Conservation (phyloP, 148 eudicot genomes). For the Chenopodium formosanum region DNA sequence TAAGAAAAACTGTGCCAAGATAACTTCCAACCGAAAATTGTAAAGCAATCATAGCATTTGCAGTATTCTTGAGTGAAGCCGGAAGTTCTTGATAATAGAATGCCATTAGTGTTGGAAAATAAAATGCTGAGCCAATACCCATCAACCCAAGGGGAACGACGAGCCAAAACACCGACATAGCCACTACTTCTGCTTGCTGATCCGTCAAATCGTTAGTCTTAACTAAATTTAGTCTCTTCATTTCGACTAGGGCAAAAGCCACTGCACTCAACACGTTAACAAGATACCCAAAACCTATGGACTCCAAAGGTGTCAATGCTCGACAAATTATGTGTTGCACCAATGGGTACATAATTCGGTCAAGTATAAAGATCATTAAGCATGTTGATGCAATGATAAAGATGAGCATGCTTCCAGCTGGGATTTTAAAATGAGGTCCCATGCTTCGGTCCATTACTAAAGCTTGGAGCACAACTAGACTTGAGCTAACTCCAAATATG, state of each 20-base stretch:
- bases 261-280: background rate
- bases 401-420: background rate
- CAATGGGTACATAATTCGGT: background rate
- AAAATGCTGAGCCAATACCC: background rate
- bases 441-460: constrained; percentile 13
- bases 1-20: background rate
- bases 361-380: background rate
- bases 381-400: background rate
- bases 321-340: background rate
- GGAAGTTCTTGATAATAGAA: background rate
- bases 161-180: background rate
- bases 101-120: background rate
- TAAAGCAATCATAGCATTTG: background rate
- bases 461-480: constrained; percentile 10
- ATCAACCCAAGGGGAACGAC: background rate
- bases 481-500: background rate
- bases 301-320: background rate
- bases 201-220: background rate
- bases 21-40: background rate
- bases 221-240: too few relatives aligned
- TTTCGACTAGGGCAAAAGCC: background rate
- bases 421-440: background rate
- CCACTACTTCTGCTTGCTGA: background rate
- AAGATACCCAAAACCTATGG: background rate
- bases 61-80: background rate